Evolutionary conservation across 139 green algal genomes (phyloP), one percentile per base, ranked within the genome.

Genomic region (Picochlorum sp.): DNA sequence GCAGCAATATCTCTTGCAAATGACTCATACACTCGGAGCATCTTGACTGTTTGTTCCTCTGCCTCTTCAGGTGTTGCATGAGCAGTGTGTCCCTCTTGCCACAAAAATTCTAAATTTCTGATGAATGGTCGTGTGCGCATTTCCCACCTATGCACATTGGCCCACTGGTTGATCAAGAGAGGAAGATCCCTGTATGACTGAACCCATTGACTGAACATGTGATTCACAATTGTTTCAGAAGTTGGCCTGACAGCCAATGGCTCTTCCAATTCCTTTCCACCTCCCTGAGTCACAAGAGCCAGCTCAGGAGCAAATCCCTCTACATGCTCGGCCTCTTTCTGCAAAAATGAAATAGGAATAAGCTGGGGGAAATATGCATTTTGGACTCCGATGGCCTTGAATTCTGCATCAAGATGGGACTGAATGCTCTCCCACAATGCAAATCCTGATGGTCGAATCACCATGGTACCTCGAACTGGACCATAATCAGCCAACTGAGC

Each of bases 301-400:
- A 99, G 85, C 85, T 99, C 94, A 15, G 94, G 94, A 1, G 89
- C 86, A 83, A 99, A 99, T n/a, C 94, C 94, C 70, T 98, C 94
- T 60, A 99, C 91, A 66, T 99, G 94, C 62, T 86, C 77, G n/a
- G 92, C 89, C 80, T 99, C 94, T 74, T 97, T 98, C 18, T 86
- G 74, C 52, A 99, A 92, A 85, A 99, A 99, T 18, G 83, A 95
- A 58, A 89, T 83, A 4, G 94, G 94, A 58, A 99, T 99, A 66
- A 99, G 88, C 80, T 96, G 87, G 8, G 93, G 93, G 72, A 98
- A 98, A 78, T 98, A 98, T 28, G 84, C 88, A 67, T 98, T 98
- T 54, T 92, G 49, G 45, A 91, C 77, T 1, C 93, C 93, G 2
- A 70, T 82, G 58, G 89, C 83, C 72, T 96, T 95, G 77, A 98